Base-by-base conservation (phyloP, 768 basidiomycete species). In the Mycena floridula region DNA sequence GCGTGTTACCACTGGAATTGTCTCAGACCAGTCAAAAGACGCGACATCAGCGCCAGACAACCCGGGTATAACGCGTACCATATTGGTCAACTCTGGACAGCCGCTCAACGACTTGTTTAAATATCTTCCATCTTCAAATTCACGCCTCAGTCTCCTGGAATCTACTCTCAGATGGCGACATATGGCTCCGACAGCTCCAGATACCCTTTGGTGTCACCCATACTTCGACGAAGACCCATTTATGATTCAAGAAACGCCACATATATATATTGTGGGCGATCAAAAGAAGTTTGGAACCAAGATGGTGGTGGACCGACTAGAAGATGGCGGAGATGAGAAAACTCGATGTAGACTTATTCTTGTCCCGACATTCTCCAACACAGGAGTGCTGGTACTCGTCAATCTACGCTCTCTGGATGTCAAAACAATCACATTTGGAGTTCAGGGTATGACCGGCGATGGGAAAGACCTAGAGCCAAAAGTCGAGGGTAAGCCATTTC, bases 151-250 rank as follows among this genome's bases (percentile, higher is more conserved):
- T 3, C 73, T 97, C 48, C 76, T 89, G 8, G 76, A 82, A 55
- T 71, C 83, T 32, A 94, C 92, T 9, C 70, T 99, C 25, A 78
- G 73, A 54, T 99, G 95, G 96, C 72, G 93, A 46, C 95, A 98
- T 66, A 81, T 96, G 61, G 93, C 96, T n/a, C 96, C 96, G 3
- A 98, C 96, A 7, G 95, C 95, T 21, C 96, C 96, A 22, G 96
- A 99, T 63, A 99, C 96, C 1, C 74, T 99, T 3, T 97, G 93
- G 93, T 97, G 96, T 55, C 94, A 97, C 61, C 96, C 96, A 15
- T 98, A 86, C 67, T 79, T 86, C 40, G 72, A 78, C 23, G 67
- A 70, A 15, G 96, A 99, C 58, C 96, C 96, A 0, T 99, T 99
- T 65, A 72, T 96, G 45, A 73, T 99, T 25, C 54, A 67, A n/a